Evolutionary conservation across 1,139 yeast genomes (phyloP), one percentile per base, ranked within the genome.

Genomic region (Taiozyma sp.): DNA sequence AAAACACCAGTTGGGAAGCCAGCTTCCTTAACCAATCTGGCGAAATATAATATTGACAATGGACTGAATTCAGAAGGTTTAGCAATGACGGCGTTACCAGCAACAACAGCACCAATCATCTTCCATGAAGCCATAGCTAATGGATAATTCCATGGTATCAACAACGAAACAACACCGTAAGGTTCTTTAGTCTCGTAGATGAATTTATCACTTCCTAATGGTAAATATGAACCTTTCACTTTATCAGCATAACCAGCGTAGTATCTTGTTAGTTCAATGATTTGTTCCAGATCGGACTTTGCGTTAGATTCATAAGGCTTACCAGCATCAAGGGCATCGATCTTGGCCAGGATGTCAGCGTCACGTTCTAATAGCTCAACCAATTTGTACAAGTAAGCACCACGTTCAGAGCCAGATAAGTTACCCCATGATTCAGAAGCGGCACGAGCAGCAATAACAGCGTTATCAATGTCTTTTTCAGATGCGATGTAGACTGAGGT

Each of bases 161-260:
- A 81, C 66, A 82, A 86, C 34, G 87, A 87, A 64, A 83, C 81
- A 48, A 83, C 84, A 48, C 83, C 83, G 64, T 80, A 70, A 48
- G 83, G 82, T 62, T 77, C 81, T 55, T 78, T 76, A 43, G 70
- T 66, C 45, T 82, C 78, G 67, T 80, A 83, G 52, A 65, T 88
- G 62, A 87, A 77, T 68, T 84, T 84, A 52, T 79, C 78, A 28
- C 82, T 80, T 51, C 63, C 67, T 56, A 87, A 73, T 56, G 87
- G 90, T 59, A 87, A 81, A 50, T 84, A 81, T 54, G 76, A 76
- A 41, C 97, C 97, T 6, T 59, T 56, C 52, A 81, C 70, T 73
- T 89, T 90, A 69, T 87, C 96, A 43, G 95, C 91, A 81, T 87
- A 85, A 39, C 96, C 97, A 22, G 95, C 96, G 67, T 81, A 81